Evolutionary conservation across 306 rosid species (phyloP).

Genomic region (Cucurbita ficifolia): DNA sequence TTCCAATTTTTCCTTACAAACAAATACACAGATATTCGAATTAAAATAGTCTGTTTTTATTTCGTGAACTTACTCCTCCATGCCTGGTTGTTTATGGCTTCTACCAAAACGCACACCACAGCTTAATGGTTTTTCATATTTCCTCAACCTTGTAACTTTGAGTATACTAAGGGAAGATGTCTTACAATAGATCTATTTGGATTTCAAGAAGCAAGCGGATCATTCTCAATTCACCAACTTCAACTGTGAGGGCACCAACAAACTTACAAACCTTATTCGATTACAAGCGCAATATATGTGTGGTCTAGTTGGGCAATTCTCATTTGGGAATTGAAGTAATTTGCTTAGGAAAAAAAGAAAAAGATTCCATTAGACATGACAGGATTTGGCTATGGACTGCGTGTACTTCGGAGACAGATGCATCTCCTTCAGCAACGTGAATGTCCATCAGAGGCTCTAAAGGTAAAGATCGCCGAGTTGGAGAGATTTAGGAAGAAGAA

Average conservation of each 20-base stretch:
- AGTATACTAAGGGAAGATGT: background rate
- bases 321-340: background rate
- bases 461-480: conserved; percentile 29
- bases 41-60: too few relatives aligned
- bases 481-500: conserved; percentile 34
- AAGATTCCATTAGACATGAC: conserved; percentile 8
- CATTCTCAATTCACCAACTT: background rate
- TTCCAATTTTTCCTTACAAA: too few relatives aligned
- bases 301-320: too few relatives aligned
- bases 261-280: background rate
- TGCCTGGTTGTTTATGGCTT: too few relatives aligned
- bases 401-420: conserved; percentile 14
- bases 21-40: too few relatives aligned
- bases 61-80: too few relatives aligned
- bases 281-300: background rate
- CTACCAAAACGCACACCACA: too few relatives aligned
- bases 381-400: conserved; percentile 15
- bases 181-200: background rate
- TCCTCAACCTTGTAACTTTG: background rate
- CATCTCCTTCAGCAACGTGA: conserved; percentile 9
- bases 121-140: background rate
- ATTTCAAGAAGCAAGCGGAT: background rate
- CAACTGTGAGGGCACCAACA: background rate
- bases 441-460: conserved; percentile 28
- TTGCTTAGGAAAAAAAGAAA: background rate